Percentiles rank a stretch among this genome's conserved stretches.
These are phyloP conservation scores for Suhomyces yuchorum DNA, from an alignment of 1,139 yeast species.

Conservation along the genomic window DNA sequence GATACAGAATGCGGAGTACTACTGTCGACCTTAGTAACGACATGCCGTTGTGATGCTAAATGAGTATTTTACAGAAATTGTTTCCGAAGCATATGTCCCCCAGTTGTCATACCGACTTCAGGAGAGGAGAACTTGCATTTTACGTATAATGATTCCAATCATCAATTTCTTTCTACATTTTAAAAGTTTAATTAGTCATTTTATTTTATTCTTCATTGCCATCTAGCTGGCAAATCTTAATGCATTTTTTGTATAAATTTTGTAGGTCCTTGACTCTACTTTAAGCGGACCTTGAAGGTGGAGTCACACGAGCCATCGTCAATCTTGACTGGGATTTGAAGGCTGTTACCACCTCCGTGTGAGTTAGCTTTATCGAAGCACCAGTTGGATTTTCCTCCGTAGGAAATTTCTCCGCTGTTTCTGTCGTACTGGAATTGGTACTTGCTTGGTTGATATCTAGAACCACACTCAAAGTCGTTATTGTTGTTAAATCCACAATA, in stretches of 20 bases:
- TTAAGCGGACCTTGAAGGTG: constrained; percentile 40
- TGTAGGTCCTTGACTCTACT: constrained; percentile 1
- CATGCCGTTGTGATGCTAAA: background rate
- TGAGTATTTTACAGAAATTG: background rate
- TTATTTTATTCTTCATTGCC: background rate
- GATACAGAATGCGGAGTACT: too few species aligned
- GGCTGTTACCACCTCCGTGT: constrained; percentile 47
- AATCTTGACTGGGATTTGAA: constrained; percentile 56
- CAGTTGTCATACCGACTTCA: background rate
- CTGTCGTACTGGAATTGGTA: constrained; percentile 58
- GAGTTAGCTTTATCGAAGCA: constrained; percentile 49
- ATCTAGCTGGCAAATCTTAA: background rate
- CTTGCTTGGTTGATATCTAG: constrained; percentile 33
- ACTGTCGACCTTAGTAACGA: background rate
- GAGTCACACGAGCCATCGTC: constrained; percentile 46
- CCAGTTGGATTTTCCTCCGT: constrained; percentile 70
- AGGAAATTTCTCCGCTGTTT: constrained; percentile 49
- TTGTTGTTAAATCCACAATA: constrained; percentile 58
- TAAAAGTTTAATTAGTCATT: background rate
- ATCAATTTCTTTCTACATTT: background rate
- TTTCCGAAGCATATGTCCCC: background rate
- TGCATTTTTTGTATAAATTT: background rate
- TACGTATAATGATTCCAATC: background rate
- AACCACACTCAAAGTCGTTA: constrained; percentile 38
- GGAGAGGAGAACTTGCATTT: background rate